phyloP scores from a whole-genome alignment of 108 stramenopile species.

The Schizochytrium sp. region DNA sequence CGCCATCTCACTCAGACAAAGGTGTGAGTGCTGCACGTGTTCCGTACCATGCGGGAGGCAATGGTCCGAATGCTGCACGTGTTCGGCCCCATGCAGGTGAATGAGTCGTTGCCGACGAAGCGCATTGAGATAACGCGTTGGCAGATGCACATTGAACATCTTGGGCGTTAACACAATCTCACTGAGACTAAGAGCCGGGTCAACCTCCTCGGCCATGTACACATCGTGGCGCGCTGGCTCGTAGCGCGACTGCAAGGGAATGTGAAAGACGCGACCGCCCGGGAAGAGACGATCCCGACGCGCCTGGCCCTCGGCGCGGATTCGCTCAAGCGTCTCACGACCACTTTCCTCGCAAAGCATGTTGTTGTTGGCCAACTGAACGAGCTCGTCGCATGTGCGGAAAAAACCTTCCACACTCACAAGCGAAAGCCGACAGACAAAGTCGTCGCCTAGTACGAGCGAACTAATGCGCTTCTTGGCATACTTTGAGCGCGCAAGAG shows the following conservation, averaged over 20 bases:
- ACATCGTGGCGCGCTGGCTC: neutral
- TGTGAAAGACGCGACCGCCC: neutral
- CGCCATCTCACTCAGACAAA: neutral
- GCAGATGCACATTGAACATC: neutral
- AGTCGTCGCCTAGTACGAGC: neutral
- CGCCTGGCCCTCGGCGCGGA: neutral
- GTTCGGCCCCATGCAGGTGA: neutral
- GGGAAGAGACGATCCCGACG: neutral
- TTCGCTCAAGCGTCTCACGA: neutral
- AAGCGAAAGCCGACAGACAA: neutral
- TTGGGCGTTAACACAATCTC: conserved; percentile 2
- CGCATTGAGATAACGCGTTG: neutral
- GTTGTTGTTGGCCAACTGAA: neutral
- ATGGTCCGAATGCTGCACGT: neutral
- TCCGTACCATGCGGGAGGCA: neutral
- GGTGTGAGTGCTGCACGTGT: neutral
- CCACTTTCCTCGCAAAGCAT: neutral
- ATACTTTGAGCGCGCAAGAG: neutral
- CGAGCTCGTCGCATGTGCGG: neutral
- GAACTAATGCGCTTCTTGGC: neutral
- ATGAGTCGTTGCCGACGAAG: neutral
- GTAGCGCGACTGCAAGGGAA: neutral
- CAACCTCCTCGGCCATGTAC: neutral
- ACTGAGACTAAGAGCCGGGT: neutral
- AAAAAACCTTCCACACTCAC: neutral